Evolutionary conservation across 495 filamentous ascomycete species (phyloP).

Genomic region (Aspergillus conjunctus): DNA sequence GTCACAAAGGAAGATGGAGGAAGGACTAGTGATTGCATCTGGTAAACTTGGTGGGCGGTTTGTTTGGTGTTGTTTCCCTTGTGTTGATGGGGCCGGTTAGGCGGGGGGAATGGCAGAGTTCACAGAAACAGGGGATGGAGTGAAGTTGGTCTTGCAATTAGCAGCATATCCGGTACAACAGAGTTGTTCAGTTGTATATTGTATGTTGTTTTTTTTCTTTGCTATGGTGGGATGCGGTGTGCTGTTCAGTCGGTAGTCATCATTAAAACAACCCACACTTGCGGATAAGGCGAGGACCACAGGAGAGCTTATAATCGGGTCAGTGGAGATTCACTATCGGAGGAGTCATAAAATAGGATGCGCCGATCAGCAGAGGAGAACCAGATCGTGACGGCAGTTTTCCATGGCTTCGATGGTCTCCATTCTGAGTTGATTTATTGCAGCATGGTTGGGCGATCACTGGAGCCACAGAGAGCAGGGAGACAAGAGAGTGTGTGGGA

Average conservation of each 20-base stretch:
- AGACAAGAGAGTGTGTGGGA: constrained; percentile 15
- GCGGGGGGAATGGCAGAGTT: constrained; percentile 12
- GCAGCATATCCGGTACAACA: constrained; percentile 40
- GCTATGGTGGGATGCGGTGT: constrained; percentile 13
- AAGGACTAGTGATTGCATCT: constrained; percentile 55
- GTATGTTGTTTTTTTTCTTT: no score
- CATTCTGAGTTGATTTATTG: constrained; percentile 45
- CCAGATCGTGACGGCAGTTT: constrained; percentile 50
- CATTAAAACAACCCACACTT: constrained; percentile 28
- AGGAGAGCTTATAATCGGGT: constrained; percentile 48
- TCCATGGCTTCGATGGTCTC: constrained; percentile 47
- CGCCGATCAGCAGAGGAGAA: constrained; percentile 45
- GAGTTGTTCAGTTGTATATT: constrained; percentile 13
- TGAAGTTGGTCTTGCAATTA: constrained; percentile 24
- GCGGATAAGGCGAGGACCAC: constrained; percentile 28
- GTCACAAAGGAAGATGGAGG: constrained; percentile 47
- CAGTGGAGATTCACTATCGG: constrained; percentile 40
- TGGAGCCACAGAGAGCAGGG: constrained; percentile 29
- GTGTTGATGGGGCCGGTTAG: constrained; percentile 20
- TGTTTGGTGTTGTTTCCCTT: neutral
- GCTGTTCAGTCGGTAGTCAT: constrained; percentile 35
- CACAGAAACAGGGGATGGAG: constrained; percentile 33
- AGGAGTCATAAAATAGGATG: constrained; percentile 50
- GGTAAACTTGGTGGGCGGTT: constrained; percentile 20
- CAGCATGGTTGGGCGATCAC: constrained; percentile 50